Evolutionary conservation across 768 basidiomycete species (phyloP), one percentile per base, ranked within the genome.

Genomic region (Hypsizygus marmoreus): DNA sequence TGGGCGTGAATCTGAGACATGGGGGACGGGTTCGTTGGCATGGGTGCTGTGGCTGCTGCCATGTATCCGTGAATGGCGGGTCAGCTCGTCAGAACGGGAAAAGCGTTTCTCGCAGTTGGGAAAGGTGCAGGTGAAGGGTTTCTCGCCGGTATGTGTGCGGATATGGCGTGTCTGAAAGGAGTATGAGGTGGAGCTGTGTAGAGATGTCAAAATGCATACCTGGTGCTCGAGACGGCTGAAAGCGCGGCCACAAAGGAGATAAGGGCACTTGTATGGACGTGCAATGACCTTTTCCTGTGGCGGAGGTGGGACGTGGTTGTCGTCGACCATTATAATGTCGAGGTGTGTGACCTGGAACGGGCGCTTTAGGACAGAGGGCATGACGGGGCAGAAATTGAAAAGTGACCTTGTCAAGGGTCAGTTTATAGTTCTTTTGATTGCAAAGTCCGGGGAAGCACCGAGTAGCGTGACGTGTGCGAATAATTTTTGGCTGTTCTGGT

Each of bases 31-130:
- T 50, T 57, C 55, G 14, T 49, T 48, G 38, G 56, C 46, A 47
- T 77, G 73, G 57, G 84, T 77, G 53, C 78, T 81, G 62, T 81
- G 83, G 68, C 40, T 44, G 22, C 30, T 37, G 7, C 47, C 51
- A 35, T 99, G 95, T 55, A 98, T 99, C 36, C 95, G 81, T 0
- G 90, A 88, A 61, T 99, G 95, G 46, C 95, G 81, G 22, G 95
- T 99, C 53, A 99, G 82, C 69, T 99, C 95, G 74, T 99, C 95
- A n/a, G 91, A 93, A 48, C 95, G 86, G 13, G 91, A 94, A 68
- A 99, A 99, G 4, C 94, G 88, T 67, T 98, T 99, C 68, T 97
- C 95, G 78, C 95, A 99, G n/a, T 84, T 81, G 3, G 91, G 84
- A 64, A 86, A 91, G 1, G 83, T 86, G 79, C 95, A 99, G 16